A percentile compares a stretch with the other conserved stretches of the same genome.
phyloP scores from a whole-genome alignment of 2,329 filamentous ascomycete species.

The Penicillium aurantiogriseum region DNA sequence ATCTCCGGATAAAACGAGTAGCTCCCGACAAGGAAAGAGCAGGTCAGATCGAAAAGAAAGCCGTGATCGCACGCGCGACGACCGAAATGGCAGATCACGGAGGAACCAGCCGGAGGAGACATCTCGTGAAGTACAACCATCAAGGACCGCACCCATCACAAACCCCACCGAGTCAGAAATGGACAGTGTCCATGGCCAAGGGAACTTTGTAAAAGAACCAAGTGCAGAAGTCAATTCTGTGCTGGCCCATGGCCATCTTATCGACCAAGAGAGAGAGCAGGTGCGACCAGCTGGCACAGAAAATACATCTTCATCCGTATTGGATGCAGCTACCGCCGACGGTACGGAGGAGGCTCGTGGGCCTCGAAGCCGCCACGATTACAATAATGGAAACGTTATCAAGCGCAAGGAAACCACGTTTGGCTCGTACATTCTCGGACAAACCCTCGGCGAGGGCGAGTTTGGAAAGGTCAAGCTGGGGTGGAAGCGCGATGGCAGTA shows the following conservation, averaged over 20 bases:
- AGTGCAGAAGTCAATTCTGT: conserved; percentile 77
- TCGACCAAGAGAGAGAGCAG: conserved; percentile 69
- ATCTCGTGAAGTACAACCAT: conserved; percentile 38
- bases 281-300: conserved; percentile 63
- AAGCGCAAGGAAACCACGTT: conserved; percentile 86
- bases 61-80: conserved; percentile 37
- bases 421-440: conserved; percentile 91
- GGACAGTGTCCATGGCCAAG: conserved; percentile 57
- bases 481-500: conserved; percentile 93
- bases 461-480: conserved; percentile 98
- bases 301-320: conserved; percentile 27
- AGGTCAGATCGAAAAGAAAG: conserved; percentile 38
- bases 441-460: conserved; percentile 95
- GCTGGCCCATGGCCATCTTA: conserved; percentile 71
- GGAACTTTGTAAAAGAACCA: conserved; percentile 67
- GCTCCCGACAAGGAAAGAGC: conserved; percentile 43
- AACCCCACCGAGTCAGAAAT: conserved; percentile 42
- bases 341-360: conserved; percentile 43
- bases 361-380: conserved; percentile 55
- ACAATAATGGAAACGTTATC: conserved; percentile 51
- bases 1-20: conserved; percentile 34
- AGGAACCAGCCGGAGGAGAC: conserved; percentile 42
- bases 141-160: conserved; percentile 32
- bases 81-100: conserved; percentile 45
- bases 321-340: conserved; percentile 45